Percentiles rank a stretch among this genome's conserved stretches.
Evolutionary conservation across 2,329 filamentous ascomycete species (phyloP).

Genomic region (Fusarium drepaniforme): DNA sequence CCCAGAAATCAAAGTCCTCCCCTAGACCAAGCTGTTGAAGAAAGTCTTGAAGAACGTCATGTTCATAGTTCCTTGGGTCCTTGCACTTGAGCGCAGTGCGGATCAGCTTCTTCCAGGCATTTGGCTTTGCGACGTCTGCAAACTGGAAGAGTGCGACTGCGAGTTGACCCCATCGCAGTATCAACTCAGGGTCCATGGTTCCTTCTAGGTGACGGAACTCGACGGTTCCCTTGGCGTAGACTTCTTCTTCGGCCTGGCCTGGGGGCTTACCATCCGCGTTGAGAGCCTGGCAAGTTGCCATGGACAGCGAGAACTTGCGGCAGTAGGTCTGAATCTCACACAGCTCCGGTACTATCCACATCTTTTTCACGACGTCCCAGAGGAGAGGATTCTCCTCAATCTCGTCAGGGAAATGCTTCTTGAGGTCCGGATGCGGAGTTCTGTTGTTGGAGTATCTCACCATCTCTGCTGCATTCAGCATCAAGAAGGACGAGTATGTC

Average conservation of each 20-base stretch:
- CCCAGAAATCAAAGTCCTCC: constrained; percentile 30
- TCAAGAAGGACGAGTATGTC: background rate
- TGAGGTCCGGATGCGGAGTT: constrained; percentile 16
- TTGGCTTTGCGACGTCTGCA: constrained; percentile 26
- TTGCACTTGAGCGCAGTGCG: constrained; percentile 1
- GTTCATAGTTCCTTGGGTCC: background rate
- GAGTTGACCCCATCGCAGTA: constrained; percentile 35
- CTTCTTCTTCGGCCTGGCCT: background rate
- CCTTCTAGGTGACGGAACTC: constrained; percentile 38
- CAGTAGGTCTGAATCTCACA: background rate
- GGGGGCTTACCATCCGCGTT: background rate
- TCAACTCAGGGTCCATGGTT: constrained; percentile 31
- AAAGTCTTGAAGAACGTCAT: constrained; percentile 13
- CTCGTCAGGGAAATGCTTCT: constrained; percentile 9
- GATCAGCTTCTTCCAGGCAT: constrained; percentile 19
- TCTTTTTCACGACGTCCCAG: constrained; percentile 8
- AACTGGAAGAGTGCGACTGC: constrained; percentile 36
- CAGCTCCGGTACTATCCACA: constrained; percentile 10
- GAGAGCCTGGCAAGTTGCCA: background rate
- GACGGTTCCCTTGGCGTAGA: constrained; percentile 13
- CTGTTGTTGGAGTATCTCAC: background rate
- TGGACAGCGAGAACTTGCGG: constrained; percentile 11
- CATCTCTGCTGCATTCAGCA: background rate
- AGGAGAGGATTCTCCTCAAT: background rate
- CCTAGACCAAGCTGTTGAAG: constrained; percentile 21